Percentiles rank a stretch among this genome's conserved stretches.
These are phyloP conservation scores for Rhizophora mangle DNA, from an alignment of 345 rosid genomes.

Conservation along the genomic window DNA sequence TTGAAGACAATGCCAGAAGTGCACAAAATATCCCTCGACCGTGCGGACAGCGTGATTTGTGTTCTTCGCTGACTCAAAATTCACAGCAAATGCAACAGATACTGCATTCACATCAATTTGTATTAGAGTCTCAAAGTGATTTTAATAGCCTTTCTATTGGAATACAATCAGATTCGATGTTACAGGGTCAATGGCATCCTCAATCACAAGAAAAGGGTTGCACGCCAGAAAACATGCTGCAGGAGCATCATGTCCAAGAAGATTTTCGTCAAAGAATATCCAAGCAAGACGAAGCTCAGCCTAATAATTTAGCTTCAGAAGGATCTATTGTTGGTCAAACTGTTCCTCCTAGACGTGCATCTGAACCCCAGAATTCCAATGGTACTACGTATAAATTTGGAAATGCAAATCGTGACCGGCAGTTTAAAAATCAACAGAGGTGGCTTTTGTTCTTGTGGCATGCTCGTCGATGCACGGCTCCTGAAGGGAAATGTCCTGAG, in stretches of 20 bases:
- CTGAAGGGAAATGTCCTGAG: conserved; percentile 79
- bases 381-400: conserved; percentile 45
- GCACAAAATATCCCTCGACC: conserved; percentile 39
- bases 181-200: conserved; percentile 62
- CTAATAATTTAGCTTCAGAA: conserved; percentile 58
- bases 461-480: conserved; percentile 75
- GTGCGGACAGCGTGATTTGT: conserved; percentile 41
- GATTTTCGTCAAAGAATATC: conserved; percentile 70
- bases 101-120: conserved; percentile 49
- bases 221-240: conserved; percentile 42
- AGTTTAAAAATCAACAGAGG: conserved; percentile 62
- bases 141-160: conserved; percentile 45
- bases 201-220: conserved; percentile 53
- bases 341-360: conserved; percentile 43
- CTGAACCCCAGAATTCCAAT: conserved; percentile 43
- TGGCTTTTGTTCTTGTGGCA: conserved; percentile 90
- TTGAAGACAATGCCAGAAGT: conserved; percentile 46
- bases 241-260: conserved; percentile 68
- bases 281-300: conserved; percentile 72
- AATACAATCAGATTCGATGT: conserved; percentile 45
- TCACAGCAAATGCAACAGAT: conserved; percentile 62
- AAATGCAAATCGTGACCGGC: conserved; percentile 53
- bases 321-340: conserved; percentile 48
- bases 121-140: conserved; percentile 53
- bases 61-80: conserved; percentile 46